Evolutionary conservation across 768 basidiomycete species (phyloP).

Genomic region (Crucibulum laeve): DNA sequence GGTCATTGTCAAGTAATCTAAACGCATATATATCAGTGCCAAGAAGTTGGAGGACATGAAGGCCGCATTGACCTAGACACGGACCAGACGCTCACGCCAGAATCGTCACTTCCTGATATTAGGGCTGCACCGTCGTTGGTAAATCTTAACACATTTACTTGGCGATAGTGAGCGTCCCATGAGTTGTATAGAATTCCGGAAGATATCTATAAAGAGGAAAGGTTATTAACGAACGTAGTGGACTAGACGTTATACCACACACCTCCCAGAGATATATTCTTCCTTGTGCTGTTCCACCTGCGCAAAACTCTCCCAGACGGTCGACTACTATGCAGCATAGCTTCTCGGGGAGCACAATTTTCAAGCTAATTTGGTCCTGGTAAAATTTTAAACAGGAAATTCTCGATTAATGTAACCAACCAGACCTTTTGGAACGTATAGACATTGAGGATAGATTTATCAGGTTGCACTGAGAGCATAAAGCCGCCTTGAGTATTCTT

Average conservation of each 20-base stretch:
- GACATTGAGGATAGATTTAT: conserved; percentile 85
- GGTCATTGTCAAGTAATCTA: conserved; percentile 73
- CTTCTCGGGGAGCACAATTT: conserved; percentile 88
- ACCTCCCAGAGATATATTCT: conserved; percentile 97
- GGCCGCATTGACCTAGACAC: conserved; percentile 65
- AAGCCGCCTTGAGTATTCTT: conserved; percentile 75
- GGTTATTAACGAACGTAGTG: conserved; percentile 4
- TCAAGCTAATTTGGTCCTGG: conserved; percentile 86
- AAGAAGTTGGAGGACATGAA: conserved; percentile 8
- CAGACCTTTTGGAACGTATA: conserved; percentile 92
- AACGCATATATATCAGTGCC: conserved; percentile 9
- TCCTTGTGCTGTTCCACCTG: conserved; percentile 84
- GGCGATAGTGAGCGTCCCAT: conserved; percentile 96
- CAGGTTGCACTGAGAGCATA: conserved; percentile 79
- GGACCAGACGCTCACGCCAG: conserved; percentile 85
- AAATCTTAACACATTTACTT: conserved; percentile 79
- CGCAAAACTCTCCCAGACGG: conserved; percentile 69
- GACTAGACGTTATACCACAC: conserved; percentile 21
- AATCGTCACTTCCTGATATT: conserved; percentile 88
- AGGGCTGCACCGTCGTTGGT: conserved; percentile 77
- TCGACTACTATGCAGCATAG: conserved; percentile 78
- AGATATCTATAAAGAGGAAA: conserved; percentile 49
- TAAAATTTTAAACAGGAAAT: conserved; percentile 2
- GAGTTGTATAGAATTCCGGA: conserved; percentile 92
- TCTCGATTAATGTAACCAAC: conserved; percentile 3